Evolutionary conservation across 768 basidiomycete genomes (phyloP), one percentile per base, ranked within the genome.

Genomic region (Amanita exitialis): DNA sequence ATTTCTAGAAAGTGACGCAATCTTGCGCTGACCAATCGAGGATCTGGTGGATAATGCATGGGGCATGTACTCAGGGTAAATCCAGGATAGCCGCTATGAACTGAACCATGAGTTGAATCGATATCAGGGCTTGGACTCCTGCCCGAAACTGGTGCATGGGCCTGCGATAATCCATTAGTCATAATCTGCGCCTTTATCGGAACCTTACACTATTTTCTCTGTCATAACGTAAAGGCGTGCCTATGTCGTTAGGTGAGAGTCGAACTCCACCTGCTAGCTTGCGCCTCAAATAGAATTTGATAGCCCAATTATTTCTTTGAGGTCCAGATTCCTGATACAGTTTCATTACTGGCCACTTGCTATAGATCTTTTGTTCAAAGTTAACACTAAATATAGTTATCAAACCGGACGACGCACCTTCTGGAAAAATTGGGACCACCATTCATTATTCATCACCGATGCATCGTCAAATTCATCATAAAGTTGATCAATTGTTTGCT

Each of bases 221-320:
- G 6, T 41, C 39, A 20, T 41, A 21, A 3, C 16, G 20, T 21
- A 41, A 20, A 21, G 39, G 10, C 7, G 43, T 44, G 15, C 27
- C 7, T 32, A 7, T 4, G 8, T 35, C 30, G 9, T 35, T 18
- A 3, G 20, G 45, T 13, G 16, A 47, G 13, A 25, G 23, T 35
- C n/a, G 15, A 16, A 16, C 52, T 15, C 53, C 49, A 53, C 30
- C 38, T 27, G 8, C 49, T 49, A 59, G 42, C 21, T 38, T 46
- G 36, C 54, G 51, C 28, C 54, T 58, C 9, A 64, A 28, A 21
- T 60, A 62, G 36, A 62, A 54, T 7, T 55, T 51, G 18, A 66
- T 54, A 0, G 62, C 62, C 62, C 64, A 64, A 12, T 54, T 52
- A 35, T 60, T 52, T 36, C 58, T 51, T 46, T 60, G 62, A 23